phyloP scores from a whole-genome alignment of 2,329 filamentous ascomycete genomes.

The Fusarium brachygibbosum region DNA sequence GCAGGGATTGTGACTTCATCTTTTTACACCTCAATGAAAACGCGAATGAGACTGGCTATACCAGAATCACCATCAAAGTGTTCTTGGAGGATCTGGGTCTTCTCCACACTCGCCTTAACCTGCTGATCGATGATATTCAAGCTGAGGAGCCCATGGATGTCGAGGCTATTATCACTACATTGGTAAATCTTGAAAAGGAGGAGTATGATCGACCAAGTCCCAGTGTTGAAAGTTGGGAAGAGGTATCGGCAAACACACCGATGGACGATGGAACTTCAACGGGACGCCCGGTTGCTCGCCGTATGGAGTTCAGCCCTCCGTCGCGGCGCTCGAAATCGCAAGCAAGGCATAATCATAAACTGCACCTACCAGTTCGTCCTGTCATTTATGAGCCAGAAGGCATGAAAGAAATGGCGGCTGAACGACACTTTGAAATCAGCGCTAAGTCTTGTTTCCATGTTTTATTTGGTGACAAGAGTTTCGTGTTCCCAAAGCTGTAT shows the following conservation, averaged over 20 bases:
- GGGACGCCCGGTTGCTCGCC: slow-evolving; percentile 55
- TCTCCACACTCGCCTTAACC: slow-evolving; percentile 86
- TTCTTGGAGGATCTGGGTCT: slow-evolving; percentile 90
- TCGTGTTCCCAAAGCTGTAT: slow-evolving; percentile 92
- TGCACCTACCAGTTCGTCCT: slow-evolving; percentile 84
- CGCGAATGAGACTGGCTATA: slow-evolving; percentile 72
- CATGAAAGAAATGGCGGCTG: slow-evolving; percentile 80
- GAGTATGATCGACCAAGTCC: slow-evolving; percentile 72
- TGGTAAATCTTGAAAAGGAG: slow-evolving; percentile 81
- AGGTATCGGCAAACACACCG: slow-evolving; percentile 73
- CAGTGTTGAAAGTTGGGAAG: slow-evolving; percentile 92
- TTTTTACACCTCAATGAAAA: slow-evolving; percentile 82
- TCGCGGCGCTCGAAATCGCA: slow-evolving; percentile 53
- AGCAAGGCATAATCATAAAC: slow-evolving; percentile 69
- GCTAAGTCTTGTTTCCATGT: slow-evolving; percentile 97
- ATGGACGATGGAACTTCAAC: slow-evolving; percentile 67
- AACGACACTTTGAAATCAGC: slow-evolving; percentile 89
- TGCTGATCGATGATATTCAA: slow-evolving; percentile 84
- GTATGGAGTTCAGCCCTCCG: slow-evolving; percentile 54
- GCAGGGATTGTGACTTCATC: slow-evolving; percentile 92
- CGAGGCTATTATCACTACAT: slow-evolving; percentile 76
- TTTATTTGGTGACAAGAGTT: slow-evolving; percentile 95
- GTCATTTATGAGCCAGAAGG: slow-evolving; percentile 87
- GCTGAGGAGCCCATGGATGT: slow-evolving; percentile 77
- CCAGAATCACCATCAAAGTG: slow-evolving; percentile 87